Evolutionary conservation across 1,284 basidiomycete species (phyloP).

Genomic region (Mycena sp.): DNA sequence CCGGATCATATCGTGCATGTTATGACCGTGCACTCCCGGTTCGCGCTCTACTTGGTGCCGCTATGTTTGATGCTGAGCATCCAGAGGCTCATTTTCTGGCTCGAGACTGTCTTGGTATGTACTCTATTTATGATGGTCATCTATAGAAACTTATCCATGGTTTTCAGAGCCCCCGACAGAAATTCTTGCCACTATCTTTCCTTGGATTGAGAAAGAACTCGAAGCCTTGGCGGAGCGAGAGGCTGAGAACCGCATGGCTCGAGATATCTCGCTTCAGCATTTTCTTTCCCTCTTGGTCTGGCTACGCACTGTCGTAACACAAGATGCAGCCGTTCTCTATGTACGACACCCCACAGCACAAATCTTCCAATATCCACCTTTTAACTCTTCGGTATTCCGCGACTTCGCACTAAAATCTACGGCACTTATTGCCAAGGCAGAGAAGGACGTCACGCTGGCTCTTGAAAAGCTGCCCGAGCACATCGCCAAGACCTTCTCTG

Average conservation of each 20-base stretch:
- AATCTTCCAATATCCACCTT: conserved; percentile 6
- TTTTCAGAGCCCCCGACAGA: conserved; percentile 5
- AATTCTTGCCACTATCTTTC: not conserved
- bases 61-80: conserved; percentile 39
- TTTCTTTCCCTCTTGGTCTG: conserved; percentile 4
- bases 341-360: not conserved
- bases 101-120: conserved; percentile 35
- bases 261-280: conserved; percentile 1
- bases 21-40: conserved; percentile 42
- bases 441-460: not conserved
- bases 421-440: not conserved
- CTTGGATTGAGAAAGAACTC: not conserved
- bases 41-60: conserved; percentile 40
- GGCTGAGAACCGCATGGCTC: not conserved
- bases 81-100: conserved; percentile 40
- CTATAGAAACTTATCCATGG: not conserved
- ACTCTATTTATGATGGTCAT: not conserved
- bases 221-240: not conserved
- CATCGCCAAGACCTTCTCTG: not conserved
- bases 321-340: conserved; percentile 14
- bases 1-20: conserved; percentile 28
- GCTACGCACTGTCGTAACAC: conserved; percentile 9
- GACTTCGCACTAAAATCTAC: conserved; percentile 1
- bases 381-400: not conserved
- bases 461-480: not conserved